Evolutionary conservation across 139 green algal genomes (phyloP), one percentile per base, ranked within the genome.

Genomic region (Auxenochlorella pyrenoidosa): DNA sequence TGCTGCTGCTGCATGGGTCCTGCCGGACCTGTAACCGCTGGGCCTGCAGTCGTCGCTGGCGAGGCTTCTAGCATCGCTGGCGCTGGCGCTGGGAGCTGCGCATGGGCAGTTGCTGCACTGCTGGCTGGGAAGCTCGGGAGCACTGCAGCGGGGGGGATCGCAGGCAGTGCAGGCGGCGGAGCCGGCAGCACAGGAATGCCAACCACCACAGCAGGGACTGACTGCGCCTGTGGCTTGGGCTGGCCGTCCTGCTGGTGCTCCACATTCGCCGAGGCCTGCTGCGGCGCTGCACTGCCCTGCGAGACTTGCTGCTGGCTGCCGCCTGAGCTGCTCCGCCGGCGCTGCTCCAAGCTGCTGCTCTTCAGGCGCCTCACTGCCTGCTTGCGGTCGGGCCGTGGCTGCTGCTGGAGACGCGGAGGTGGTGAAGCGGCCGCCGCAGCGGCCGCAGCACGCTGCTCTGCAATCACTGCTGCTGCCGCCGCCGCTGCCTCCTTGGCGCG

Each of bases 171-270:
- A 28, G 79, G 79, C 3, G 58, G 36, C 1, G 79, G 79, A 1
- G 79, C 58, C 38, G 36, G 58, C 79, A 84, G 38, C 38, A 84
- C 79, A 41, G 79, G 79, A 5, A 84, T 84, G 38, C 79, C 79
- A 16, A 84, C 12, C 24, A 84, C 79, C 58, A 84, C 79, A 30
- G 79, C 38, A 51, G 79, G 58, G 6, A 28, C 58, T n/a, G 60
- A 3, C 24, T 60, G 38, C 10, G n/a, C 32, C 77, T 83, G 51
- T 10, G 38, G 19, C 79, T 73, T 18, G 2, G 10, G 72, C 28
- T n/a, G 40, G 19, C 32, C 36, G 16, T 0, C 21, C 72, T 32
- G 40, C 43, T 40, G 30, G 28, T 63, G 43, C 30, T 36, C 21
- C 28, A 30, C 43, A 15, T 12, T 26, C 2, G 43, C 12, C 18